Base-by-base conservation (phyloP, 2,329 filamentous ascomycete genomes). In the Pseudogymnoascus sp. region DNA sequence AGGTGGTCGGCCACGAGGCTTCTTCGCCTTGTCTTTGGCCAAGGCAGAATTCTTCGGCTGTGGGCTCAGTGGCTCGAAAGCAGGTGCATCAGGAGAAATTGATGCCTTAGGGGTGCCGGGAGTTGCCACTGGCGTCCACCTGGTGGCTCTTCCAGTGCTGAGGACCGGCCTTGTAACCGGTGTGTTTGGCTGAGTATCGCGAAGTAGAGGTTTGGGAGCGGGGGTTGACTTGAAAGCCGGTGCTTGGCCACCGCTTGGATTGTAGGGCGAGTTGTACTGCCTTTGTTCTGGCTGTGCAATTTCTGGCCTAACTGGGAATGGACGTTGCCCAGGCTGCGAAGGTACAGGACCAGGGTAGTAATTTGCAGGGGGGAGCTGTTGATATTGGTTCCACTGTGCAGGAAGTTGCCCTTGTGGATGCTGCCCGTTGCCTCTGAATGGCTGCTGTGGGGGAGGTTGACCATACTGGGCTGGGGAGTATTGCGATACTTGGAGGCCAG, bases 31-130 rank as follows among this genome's bases (percentile, higher is more conserved):
- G 18, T 22, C 18, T 64, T 67, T 59, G 58, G 35, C 14, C 16
- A 59, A 57, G 41, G 72, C 73, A 16, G 74, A 70, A 12, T 77
- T 63, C 14, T 75, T 73, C 57, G 74, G 69, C 30, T 71, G 72
- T 2, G 84, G 84, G 64, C 83, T 87, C 3, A 86, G 74, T 0
- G 82, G 82, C 65, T 87, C 84, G 62, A 75, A 79, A 3, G 78
- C 76, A 2, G 84, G 84, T 62, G 81, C 82, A 12, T 63, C 34
- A 77, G 75, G 14, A 76, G 70, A 54, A 78, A 76, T 57, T 73
- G 75, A 54, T 73, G 70, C 11, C 68, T 70, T 28, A 66, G 84
- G 84, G 1, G 84, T 87, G 4, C 82, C 82, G 3, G 82, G 80
- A 1, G 82, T 84, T 6, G 81, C 78, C 4, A 75, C 77, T 14